Evolutionary conservation across 805 yeast species (phyloP).

Genomic region (Zygoascus biomembranicola): DNA sequence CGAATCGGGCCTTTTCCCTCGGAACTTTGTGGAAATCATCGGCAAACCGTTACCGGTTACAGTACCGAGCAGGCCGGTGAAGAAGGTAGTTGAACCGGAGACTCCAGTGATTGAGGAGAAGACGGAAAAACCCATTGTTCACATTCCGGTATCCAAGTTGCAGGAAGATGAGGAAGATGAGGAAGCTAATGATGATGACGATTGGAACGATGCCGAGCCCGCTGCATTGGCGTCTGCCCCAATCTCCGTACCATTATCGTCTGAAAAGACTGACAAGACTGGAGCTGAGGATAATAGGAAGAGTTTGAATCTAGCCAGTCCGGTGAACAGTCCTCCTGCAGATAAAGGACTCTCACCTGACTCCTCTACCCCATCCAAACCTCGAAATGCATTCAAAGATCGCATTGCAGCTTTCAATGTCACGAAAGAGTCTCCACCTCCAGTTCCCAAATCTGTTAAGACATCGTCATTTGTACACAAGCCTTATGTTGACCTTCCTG

Average conservation of each 20-base stretch:
- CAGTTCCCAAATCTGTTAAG: slow-evolving; percentile 28
- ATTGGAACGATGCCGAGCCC: slow-evolving; percentile 5
- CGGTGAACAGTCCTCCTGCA: background rate
- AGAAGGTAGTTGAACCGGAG: slow-evolving; percentile 2
- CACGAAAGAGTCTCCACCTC: slow-evolving; percentile 31
- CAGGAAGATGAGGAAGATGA: slow-evolving; percentile 9
- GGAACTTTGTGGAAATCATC: slow-evolving; percentile 56
- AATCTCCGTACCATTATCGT: background rate
- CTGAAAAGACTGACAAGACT: background rate
- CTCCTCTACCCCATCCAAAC: background rate
- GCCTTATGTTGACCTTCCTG: slow-evolving; percentile 43
- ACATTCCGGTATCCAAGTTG: background rate
- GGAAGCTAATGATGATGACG: slow-evolving; percentile 10
- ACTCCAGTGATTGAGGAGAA: slow-evolving; percentile 4
- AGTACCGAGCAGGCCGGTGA: background rate
- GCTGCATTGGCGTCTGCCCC: background rate
- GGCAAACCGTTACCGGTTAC: slow-evolving; percentile 3
- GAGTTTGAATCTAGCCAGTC: background rate
- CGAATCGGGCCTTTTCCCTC: slow-evolving; percentile 77
- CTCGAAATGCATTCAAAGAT: slow-evolving; percentile 31
- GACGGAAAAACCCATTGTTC: background rate
- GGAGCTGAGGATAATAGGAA: background rate
- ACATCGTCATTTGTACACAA: slow-evolving; percentile 46
- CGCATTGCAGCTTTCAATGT: slow-evolving; percentile 45
- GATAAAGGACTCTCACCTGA: background rate